Evolutionary conservation across 2,329 filamentous ascomycete genomes (phyloP), one percentile per base, ranked within the genome.

Genomic region (Furcasterigmium furcatum): DNA sequence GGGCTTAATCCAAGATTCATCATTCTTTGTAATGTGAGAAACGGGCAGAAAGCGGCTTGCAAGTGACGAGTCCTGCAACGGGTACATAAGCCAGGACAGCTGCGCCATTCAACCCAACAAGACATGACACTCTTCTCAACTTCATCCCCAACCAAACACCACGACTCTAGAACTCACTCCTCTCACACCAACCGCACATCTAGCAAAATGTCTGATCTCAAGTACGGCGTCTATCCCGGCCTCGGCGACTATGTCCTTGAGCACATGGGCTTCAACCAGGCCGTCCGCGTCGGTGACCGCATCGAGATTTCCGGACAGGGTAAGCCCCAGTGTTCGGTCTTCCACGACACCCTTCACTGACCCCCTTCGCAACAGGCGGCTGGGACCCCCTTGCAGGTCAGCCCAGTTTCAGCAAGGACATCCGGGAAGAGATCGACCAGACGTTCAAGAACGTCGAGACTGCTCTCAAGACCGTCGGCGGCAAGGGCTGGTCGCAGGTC

Each of bases 381-480:
- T 66, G 63, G 58, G 47, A 56, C 1, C 50, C 49, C 2, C 16
- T 49, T 5, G 52, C 52, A 0, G 48, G 48, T 3, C 39, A 38
- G 2, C 29, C 68, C 62, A 40, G 54, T 57, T 59, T 74, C 38
- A 46, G 55, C 44, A 51, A 51, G 4, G 61, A 68, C 9, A 58
- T 72, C 29, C 63, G 66, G 27, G 61, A 61, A 0, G 61, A 77
- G 44, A 71, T 77, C 39, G 70, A 72, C 43, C 62, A 70, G 49
- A 73, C 77, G 0, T 83, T 83, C 52, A 54, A 55, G 0, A 83
- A 82, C 45, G 72, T 82, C 4, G 74, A 83, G 3, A 55, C 65
- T 1, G 61, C 58, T 7, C 58, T 82, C 2, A 70, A 66, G 41
- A 49, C 67, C 3, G 76, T 75, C 0, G 79, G 80, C 2, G 76